Percentiles rank a stretch among this genome's conserved stretches.
Conservation (phyloP, 371 early-diverging fungal genomes). For the Batkoa obscura region DNA sequence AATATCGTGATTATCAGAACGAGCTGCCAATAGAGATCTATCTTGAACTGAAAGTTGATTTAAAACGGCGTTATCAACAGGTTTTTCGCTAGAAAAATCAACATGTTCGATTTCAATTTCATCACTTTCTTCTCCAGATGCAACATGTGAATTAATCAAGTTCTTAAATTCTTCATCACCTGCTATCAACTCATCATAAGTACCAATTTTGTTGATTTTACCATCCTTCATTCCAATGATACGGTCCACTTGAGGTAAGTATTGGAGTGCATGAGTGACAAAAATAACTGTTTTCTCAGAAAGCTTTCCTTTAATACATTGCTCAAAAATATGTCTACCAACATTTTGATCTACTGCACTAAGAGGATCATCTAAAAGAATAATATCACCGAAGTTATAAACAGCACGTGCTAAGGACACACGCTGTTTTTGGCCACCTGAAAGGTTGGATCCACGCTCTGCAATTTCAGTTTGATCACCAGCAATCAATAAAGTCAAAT, state of each 20-base stretch:
- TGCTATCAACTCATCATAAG: conserved; percentile 38
- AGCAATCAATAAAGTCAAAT: conserved; percentile 31
- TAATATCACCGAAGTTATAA: conserved; percentile 31
- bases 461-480: conserved; percentile 74
- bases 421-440: conserved; percentile 48
- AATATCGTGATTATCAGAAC: background rate
- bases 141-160: conserved; percentile 11
- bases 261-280: conserved; percentile 40
- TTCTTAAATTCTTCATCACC: conserved; percentile 19
- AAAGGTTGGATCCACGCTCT: conserved; percentile 57
- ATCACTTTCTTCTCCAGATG: conserved; percentile 11
- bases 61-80: conserved; percentile 2
- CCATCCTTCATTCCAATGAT: conserved; percentile 48
- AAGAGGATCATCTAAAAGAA: conserved; percentile 50
- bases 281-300: conserved; percentile 31
- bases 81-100: background rate
- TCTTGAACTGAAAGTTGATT: conserved; percentile 14
- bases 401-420: conserved; percentile 52
- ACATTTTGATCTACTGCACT: conserved; percentile 23
- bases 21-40: background rate
- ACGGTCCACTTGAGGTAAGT: conserved; percentile 32
- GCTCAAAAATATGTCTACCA: conserved; percentile 37
- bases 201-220: conserved; percentile 37
- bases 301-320: conserved; percentile 32
- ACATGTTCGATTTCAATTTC: conserved; percentile 26